Percentiles rank a stretch among this genome's conserved stretches.
Evolutionary conservation across 106 monocot genomes (phyloP).

Genomic region (Platanthera guangdongensis): DNA sequence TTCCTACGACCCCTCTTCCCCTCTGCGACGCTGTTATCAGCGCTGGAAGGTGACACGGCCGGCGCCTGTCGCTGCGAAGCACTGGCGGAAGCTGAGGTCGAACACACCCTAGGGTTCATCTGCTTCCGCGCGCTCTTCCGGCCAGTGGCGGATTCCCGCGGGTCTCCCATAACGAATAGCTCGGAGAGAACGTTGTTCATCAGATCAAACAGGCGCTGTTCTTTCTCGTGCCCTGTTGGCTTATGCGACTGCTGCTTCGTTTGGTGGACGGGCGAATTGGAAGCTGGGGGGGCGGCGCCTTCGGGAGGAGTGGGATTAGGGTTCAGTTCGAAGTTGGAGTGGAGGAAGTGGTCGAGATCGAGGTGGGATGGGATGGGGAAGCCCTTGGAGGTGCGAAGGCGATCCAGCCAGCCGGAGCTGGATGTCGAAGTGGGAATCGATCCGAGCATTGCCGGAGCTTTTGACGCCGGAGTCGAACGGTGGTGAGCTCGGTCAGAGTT

Average conservation of each 20-base stretch:
- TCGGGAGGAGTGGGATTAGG: slow-evolving; percentile 12
- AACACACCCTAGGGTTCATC: slow-evolving; percentile 23
- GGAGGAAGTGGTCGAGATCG: slow-evolving; percentile 26
- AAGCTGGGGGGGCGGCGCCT: not conserved
- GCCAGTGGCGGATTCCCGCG: not conserved
- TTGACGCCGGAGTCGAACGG: not conserved
- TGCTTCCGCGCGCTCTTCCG: slow-evolving; percentile 33
- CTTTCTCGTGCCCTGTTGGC: not conserved
- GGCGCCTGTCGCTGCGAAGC: not conserved
- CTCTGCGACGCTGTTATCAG: slow-evolving; percentile 24
- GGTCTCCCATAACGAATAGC: slow-evolving; percentile 42
- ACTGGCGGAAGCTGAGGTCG: slow-evolving; percentile 12
- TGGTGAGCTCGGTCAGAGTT: not conserved
- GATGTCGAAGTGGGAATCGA: slow-evolving; percentile 9
- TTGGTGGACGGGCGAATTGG: not conserved
- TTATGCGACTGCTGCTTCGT: not conserved
- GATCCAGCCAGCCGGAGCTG: slow-evolving; percentile 42
- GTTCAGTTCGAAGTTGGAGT: slow-evolving; percentile 16
- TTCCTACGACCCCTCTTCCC: slow-evolving; percentile 12
- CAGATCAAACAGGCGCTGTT: slow-evolving; percentile 15
- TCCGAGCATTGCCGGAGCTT: slow-evolving; percentile 3
- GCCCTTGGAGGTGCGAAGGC: slow-evolving; percentile 37
- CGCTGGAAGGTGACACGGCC: slow-evolving; percentile 18
- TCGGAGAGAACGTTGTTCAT: slow-evolving; percentile 36
- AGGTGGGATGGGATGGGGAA: slow-evolving; percentile 24